A percentile compares a stretch with the other conserved stretches of the same genome.
These are phyloP conservation scores for Bremia lactucae DNA, from an alignment of 352 stramenopile species.

Conservation along the genomic window DNA sequence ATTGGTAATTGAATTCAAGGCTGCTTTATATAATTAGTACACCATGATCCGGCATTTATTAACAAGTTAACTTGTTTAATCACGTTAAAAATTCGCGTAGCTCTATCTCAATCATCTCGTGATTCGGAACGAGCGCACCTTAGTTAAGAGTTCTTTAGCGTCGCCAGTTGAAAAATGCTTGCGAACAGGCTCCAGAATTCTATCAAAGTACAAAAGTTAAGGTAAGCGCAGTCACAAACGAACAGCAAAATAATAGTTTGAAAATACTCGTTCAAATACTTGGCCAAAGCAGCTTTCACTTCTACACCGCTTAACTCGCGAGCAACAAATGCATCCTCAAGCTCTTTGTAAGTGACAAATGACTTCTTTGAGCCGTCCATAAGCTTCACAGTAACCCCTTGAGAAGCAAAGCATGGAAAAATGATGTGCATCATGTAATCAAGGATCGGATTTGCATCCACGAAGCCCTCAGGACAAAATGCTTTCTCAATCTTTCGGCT, in stretches of 20 bases:
- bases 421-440: slow-evolving; percentile 98
- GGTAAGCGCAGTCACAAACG: no score
- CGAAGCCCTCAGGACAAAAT: slow-evolving; percentile 89
- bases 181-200: slow-evolving; percentile 93
- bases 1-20: background rate
- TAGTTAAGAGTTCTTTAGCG: slow-evolving; percentile 90
- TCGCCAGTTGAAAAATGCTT: slow-evolving; percentile 93
- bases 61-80: slow-evolving; percentile 7
- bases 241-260: background rate
- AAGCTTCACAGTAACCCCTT: slow-evolving; percentile 44
- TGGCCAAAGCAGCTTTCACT: slow-evolving; percentile 88
- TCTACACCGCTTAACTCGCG: slow-evolving; percentile 88
- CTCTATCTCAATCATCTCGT: slow-evolving; percentile 57
- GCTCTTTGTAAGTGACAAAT: slow-evolving; percentile 84
- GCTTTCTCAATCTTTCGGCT: slow-evolving; percentile 98
- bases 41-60: background rate
- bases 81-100: slow-evolving; percentile 1
- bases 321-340: slow-evolving; percentile 87
- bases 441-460: slow-evolving; percentile 91
- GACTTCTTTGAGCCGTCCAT: slow-evolving; percentile 43
- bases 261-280: slow-evolving; percentile 88
- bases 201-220: slow-evolving; percentile 15
- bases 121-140: slow-evolving; percentile 95
- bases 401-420: slow-evolving; percentile 64
- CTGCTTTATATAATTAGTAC: slow-evolving; percentile 10